These are phyloP conservation scores for Daedaleopsis nitida DNA, from an alignment of 768 basidiomycete species.

Conservation along the genomic window DNA sequence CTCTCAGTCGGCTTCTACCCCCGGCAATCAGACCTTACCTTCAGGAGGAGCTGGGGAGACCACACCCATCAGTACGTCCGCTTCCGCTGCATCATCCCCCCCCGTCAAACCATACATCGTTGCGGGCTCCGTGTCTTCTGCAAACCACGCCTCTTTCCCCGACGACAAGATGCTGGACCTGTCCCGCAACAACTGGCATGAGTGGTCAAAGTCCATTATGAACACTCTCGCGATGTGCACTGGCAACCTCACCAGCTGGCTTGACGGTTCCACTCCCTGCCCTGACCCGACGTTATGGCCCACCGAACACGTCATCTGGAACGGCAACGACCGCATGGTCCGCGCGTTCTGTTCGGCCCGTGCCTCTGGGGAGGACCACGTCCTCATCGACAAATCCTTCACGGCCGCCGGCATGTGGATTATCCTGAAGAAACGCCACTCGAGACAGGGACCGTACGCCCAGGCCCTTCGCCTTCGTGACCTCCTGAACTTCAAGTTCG, in stretches of 20 bases:
- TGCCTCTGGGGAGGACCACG: background rate
- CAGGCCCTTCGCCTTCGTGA: slow-evolving; percentile 4
- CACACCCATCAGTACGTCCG: background rate
- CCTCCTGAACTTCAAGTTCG: background rate
- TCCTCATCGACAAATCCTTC: background rate
- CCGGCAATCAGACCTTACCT: no score
- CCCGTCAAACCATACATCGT: background rate
- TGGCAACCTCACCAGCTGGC: background rate
- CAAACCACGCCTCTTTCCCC: background rate
- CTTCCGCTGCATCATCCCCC: background rate
- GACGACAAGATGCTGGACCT: background rate
- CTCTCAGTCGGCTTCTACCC: no score
- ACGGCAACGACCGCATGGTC: background rate
- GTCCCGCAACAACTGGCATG: background rate
- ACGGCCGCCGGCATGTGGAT: background rate
- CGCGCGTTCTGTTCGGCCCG: background rate
- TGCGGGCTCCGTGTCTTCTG: background rate
- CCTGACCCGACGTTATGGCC: background rate
- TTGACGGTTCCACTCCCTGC: background rate
- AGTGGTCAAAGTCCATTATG: background rate
- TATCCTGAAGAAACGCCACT: background rate
- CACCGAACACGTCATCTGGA: background rate
- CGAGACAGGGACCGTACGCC: background rate
- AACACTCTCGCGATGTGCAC: background rate
- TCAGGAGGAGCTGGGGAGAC: no score